These are phyloP conservation scores for Podospora pseudocomata DNA, from an alignment of 495 filamentous ascomycete genomes.

Conservation along the genomic window DNA sequence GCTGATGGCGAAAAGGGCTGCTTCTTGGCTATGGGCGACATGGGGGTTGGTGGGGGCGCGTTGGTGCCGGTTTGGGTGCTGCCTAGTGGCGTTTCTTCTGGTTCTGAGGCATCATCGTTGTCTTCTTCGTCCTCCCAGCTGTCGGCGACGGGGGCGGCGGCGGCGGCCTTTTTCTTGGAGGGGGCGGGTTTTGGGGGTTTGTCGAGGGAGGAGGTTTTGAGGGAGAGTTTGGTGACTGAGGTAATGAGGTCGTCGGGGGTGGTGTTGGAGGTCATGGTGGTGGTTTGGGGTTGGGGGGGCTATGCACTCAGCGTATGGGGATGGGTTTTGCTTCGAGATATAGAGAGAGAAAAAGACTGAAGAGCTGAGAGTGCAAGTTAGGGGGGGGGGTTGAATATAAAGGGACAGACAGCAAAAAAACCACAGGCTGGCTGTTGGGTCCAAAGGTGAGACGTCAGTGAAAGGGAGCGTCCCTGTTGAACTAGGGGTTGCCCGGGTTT, in stretches of 20 bases:
- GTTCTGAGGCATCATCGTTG: slow-evolving; percentile 42
- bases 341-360: neutral
- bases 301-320: neutral
- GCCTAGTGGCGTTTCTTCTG: slow-evolving; percentile 16
- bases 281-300: neutral
- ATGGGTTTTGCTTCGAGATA: neutral
- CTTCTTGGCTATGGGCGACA: slow-evolving; percentile 47
- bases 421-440: slow-evolving; percentile 6
- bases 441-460: slow-evolving; percentile 2
- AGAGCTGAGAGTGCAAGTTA: neutral
- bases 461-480: slow-evolving; percentile 2
- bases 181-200: slow-evolving; percentile 13
- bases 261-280: slow-evolving; percentile 24
- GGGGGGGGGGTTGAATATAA: neutral
- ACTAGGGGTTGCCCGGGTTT: neutral
- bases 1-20: slow-evolving; percentile 31
- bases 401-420: neutral
- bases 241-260: slow-evolving; percentile 24
- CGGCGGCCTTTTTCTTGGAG: slow-evolving; percentile 38
- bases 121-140: slow-evolving; percentile 77
- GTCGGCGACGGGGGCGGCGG: slow-evolving; percentile 56
- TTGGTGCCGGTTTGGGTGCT: slow-evolving; percentile 26
- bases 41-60: slow-evolving; percentile 60
- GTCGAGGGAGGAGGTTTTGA: slow-evolving; percentile 25
- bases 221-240: slow-evolving; percentile 37